Evolutionary conservation across 306 rosid species (phyloP).

Genomic region (Prunus salicina): DNA sequence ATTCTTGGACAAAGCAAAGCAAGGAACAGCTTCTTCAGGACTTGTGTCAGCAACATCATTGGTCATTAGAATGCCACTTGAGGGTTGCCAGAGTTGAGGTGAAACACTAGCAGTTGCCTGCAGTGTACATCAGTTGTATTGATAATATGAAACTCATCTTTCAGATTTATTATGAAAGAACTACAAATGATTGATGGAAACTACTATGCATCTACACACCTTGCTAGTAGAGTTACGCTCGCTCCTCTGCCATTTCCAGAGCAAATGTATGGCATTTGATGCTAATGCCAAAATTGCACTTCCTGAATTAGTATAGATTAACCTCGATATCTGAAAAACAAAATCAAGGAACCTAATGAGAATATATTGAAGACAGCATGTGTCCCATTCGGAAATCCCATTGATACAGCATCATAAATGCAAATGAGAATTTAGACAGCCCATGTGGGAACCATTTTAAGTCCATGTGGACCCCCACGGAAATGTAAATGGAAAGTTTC

Average conservation of each 20-base stretch:
- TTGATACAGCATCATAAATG: background rate
- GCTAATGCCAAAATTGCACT: constrained; percentile 85
- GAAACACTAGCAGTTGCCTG: constrained; percentile 83
- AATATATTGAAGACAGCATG: background rate
- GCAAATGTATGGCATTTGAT: constrained; percentile 89
- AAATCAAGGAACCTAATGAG: constrained; percentile 29
- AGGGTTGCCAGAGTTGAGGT: constrained; percentile 94
- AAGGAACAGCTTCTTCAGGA: constrained; percentile 83
- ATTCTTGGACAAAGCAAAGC: constrained; percentile 92
- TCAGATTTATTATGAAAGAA: constrained; percentile 9
- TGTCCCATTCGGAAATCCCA: background rate
- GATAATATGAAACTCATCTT: constrained; percentile 12
- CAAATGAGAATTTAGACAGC: background rate
- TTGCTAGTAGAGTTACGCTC: constrained; percentile 76
- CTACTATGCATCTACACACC: constrained; percentile 37
- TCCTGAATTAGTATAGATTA: constrained; percentile 92
- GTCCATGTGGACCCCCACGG: too few relatives aligned
- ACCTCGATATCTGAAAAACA: constrained; percentile 73
- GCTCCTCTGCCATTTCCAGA: constrained; percentile 91
- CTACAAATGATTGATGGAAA: constrained; percentile 15
- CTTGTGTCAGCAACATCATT: constrained; percentile 70
- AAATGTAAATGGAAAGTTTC: too few relatives aligned
- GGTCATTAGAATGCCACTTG: constrained; percentile 95
- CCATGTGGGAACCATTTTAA: too few relatives aligned
- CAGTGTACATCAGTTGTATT: constrained; percentile 29